Evolutionary conservation across 2,329 filamentous ascomycete genomes (phyloP), one percentile per base, ranked within the genome.

Genomic region (Cercospora berteroae): DNA sequence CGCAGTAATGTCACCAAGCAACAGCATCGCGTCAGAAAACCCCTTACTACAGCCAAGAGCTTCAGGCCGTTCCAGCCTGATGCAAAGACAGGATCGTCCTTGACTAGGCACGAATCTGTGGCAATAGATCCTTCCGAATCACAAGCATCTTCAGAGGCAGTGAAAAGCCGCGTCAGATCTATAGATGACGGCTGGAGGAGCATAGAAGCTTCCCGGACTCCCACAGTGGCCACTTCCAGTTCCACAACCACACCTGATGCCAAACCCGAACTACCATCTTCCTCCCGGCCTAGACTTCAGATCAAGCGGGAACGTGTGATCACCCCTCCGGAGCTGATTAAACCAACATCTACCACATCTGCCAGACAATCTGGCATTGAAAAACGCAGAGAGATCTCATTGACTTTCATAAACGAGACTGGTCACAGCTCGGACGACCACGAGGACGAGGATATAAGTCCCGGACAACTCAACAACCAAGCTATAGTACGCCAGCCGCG

Each of bases 1-100:
- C 61, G 61, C 31, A 64, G 61, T 42, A 52, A 64, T 64, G 50
- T 64, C 52, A 64, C 61, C 20, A 44, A 55, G 6, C 10, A 39
- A 18, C 61, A 58, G n/a, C 61, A 64, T 42, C 61, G 52, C 4
- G 2, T 16, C 48, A 29, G n/a, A 6, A 63, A 27, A 23, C 29
- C 27, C 4, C 55, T 20, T 13, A 58, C 31, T n/a, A 36, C 55
- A 6, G 48, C 31, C 36, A 42, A 44, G 3, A 58, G 36, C 16
- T 42, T 57, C 9, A 12, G 50, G 5, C 29, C 20, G n/a, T 23
- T 63, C 10, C 25, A 63, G 27, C 29, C 48, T n/a, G 55, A 13
- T 16, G 18, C 55, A 7, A 58, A 16, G 18, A 58, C 16, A 6
- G 55, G 25, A 4, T 8, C 13, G 9, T 55, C 48, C 48, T 27